A percentile compares a stretch with the other conserved stretches of the same genome.
These are phyloP conservation scores for Cyamopsis tetragonoloba DNA, from an alignment of 306 rosid genomes.

Conservation along the genomic window DNA sequence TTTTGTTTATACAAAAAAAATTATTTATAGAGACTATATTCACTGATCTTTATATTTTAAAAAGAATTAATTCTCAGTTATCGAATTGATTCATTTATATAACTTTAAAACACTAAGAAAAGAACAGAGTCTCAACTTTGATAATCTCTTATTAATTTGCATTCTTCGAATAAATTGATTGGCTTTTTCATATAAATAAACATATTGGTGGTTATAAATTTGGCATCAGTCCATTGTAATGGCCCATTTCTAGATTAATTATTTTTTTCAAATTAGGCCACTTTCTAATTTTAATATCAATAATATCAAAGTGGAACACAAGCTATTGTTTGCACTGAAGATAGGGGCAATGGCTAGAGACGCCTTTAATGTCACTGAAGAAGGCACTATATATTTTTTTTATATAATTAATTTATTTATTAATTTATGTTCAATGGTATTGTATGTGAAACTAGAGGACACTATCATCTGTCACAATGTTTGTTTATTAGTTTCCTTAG, in stretches of 20 bases:
- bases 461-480: background rate
- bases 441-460: background rate
- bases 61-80: too few species aligned
- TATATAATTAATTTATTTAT: too few species aligned
- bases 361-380: background rate
- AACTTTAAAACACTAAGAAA: too few species aligned
- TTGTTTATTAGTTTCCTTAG: background rate
- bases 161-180: background rate
- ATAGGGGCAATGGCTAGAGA: background rate
- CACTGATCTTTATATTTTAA: too few species aligned
- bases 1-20: too few species aligned
- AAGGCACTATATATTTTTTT: background rate
- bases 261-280: background rate
- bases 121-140: constrained; percentile 11
- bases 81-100: too few species aligned
- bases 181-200: background rate
- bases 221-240: background rate
- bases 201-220: constrained; percentile 1
- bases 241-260: background rate
- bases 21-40: too few species aligned
- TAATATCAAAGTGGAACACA: background rate
- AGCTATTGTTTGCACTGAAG: background rate
- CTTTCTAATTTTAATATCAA: background rate
- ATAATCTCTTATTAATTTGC: background rate
- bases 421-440: background rate